These are phyloP conservation scores for Veloboletus limbatus DNA, from an alignment of 1,284 basidiomycete species.

Conservation along the genomic window DNA sequence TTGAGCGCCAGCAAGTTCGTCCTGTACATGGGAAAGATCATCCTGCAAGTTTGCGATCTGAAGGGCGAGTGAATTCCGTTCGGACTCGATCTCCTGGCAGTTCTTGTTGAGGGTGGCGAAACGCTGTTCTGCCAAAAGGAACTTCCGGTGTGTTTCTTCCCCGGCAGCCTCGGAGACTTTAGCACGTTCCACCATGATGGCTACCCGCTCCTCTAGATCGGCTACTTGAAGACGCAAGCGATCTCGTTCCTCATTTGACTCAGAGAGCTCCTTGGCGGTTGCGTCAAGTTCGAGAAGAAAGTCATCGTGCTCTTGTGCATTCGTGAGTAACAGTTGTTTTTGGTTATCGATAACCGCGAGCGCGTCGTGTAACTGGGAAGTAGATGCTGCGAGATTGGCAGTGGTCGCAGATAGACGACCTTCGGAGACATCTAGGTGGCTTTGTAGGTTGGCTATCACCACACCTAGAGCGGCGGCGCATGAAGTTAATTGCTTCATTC, in stretches of 20 bases:
- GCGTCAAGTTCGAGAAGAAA: constrained; percentile 19
- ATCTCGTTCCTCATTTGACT: constrained; percentile 18
- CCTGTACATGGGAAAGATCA: constrained; percentile 50
- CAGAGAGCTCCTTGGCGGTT: constrained; percentile 16
- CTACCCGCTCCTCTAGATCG: constrained; percentile 32
- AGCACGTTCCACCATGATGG: constrained; percentile 31
- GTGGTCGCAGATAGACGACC: constrained; percentile 13
- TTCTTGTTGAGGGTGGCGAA: constrained; percentile 41
- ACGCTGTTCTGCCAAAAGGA: constrained; percentile 26
- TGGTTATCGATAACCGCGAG: constrained; percentile 18
- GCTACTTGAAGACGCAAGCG: constrained; percentile 16
- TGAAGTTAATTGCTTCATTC: constrained; percentile 34
- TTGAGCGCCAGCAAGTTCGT: constrained; percentile 54
- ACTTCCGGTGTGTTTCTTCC: constrained; percentile 36
- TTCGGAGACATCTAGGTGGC: constrained; percentile 27
- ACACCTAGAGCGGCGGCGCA: constrained; percentile 34
- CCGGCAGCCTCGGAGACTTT: constrained; percentile 35
- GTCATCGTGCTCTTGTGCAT: constrained; percentile 8
- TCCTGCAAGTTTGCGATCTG: constrained; percentile 60
- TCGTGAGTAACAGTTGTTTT: constrained; percentile 4
- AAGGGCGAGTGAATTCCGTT: constrained; percentile 58
- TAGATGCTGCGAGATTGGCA: constrained; percentile 14
- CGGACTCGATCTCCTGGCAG: constrained; percentile 54
- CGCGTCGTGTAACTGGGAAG: constrained; percentile 17
- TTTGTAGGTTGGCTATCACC: constrained; percentile 38